phyloP scores from a whole-genome alignment of 495 filamentous ascomycete genomes.

The Annulohypoxylon moriforme region DNA sequence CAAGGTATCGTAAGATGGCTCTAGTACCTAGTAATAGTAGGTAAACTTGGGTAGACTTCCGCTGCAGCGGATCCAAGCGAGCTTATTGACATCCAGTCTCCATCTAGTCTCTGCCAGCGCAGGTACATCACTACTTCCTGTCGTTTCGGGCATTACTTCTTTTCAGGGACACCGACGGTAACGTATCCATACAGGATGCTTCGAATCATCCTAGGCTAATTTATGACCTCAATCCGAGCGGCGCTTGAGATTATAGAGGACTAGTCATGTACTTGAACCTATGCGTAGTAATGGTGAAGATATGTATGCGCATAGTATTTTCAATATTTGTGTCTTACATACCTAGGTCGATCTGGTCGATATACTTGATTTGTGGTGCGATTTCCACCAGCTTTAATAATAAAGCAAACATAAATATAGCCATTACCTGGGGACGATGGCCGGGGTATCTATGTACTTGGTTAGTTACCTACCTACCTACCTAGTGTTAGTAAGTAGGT shows the following conservation, averaged over 20 bases:
- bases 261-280: neutral
- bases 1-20: conserved; percentile 35
- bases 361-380: neutral
- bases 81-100: neutral
- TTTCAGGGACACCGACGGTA: conserved; percentile 44
- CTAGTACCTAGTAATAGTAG: conserved; percentile 12
- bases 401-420: neutral
- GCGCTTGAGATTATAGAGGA: neutral
- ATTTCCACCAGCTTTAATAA: neutral
- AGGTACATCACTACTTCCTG: conserved; percentile 5
- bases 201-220: conserved; percentile 36
- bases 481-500: too few species aligned
- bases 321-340: neutral
- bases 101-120: neutral
- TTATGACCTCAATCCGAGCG: conserved; percentile 18
- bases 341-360: neutral
- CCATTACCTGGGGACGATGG: neutral
- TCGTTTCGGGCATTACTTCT: conserved; percentile 37
- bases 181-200: conserved; percentile 37
- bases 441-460: neutral
- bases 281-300: conserved; percentile 1
- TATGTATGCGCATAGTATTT: neutral
- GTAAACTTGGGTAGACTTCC: conserved; percentile 4
- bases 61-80: conserved; percentile 26
- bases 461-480: too few species aligned